These are phyloP conservation scores for Phytophthora niederhauseri DNA, from an alignment of 352 stramenopile genomes.

Conservation along the genomic window DNA sequence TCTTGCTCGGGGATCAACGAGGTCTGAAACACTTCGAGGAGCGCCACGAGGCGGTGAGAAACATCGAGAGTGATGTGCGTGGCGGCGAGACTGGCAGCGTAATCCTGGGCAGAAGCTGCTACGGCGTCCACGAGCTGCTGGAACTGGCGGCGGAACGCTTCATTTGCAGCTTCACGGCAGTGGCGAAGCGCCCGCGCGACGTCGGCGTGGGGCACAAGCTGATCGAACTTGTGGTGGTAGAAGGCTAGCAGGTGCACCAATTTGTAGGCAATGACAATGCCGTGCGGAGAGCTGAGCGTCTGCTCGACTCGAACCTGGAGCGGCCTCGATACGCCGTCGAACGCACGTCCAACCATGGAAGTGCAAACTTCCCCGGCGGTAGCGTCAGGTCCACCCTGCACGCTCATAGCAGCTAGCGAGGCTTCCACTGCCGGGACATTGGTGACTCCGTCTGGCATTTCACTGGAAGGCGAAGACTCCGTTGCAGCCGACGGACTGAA, in stretches of 20 bases:
- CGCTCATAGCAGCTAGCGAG: neutral
- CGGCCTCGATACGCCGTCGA: constrained; percentile 64
- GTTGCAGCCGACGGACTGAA: constrained; percentile 27
- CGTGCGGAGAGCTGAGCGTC: constrained; percentile 55
- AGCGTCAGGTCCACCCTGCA: neutral
- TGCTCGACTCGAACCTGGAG: constrained; percentile 75
- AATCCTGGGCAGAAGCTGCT: constrained; percentile 55
- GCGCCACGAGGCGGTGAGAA: constrained; percentile 54
- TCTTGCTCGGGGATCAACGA: constrained; percentile 61
- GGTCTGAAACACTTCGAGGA: constrained; percentile 67
- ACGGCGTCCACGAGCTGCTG: constrained; percentile 53
- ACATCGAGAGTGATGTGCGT: constrained; percentile 65
- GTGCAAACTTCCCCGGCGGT: constrained; percentile 21
- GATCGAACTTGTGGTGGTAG: constrained; percentile 64
- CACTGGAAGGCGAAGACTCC: neutral
- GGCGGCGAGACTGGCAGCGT: constrained; percentile 60
- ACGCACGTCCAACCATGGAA: constrained; percentile 64
- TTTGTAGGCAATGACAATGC: constrained; percentile 67
- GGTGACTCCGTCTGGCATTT: neutral
- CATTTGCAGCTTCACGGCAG: constrained; percentile 49
- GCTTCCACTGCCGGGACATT: neutral
- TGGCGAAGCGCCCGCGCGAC: constrained; percentile 43
- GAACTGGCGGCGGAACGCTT: constrained; percentile 62
- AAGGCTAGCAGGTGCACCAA: constrained; percentile 72
- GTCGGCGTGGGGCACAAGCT: constrained; percentile 43